phyloP scores from a whole-genome alignment of 345 rosid species.

The Brassica incana region DNA sequence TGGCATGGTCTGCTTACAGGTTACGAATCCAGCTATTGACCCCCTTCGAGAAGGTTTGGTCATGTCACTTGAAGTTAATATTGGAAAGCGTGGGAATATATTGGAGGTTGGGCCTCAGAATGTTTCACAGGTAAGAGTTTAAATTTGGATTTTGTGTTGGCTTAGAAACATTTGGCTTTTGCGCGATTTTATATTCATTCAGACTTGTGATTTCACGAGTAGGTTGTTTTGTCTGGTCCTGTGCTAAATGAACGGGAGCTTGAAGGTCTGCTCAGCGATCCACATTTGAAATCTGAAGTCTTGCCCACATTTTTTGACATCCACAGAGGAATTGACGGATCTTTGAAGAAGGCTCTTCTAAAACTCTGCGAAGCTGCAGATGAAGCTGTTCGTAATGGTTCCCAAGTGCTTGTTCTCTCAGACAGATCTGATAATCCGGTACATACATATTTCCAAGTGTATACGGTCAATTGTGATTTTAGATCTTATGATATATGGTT shows the following conservation, averaged over 20 bases:
- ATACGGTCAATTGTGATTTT: constrained; percentile 1
- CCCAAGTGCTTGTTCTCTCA: constrained; percentile 90
- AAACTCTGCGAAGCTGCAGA: constrained; percentile 96
- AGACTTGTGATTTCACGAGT: constrained; percentile 28
- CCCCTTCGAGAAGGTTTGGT: constrained; percentile 98
- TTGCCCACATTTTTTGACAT: constrained; percentile 85
- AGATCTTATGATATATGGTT: constrained; percentile 11
- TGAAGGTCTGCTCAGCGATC: constrained; percentile 76
- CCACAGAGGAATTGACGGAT: constrained; percentile 88
- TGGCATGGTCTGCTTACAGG: constrained; percentile 49
- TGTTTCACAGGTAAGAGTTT: constrained; percentile 72
- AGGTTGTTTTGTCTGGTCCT: constrained; percentile 89
- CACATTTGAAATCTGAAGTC: constrained; percentile 61
- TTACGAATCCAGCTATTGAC: constrained; percentile 97
- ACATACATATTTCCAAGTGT: constrained; percentile 33
- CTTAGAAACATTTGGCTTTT: constrained; percentile 17
- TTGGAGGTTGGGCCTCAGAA: constrained; percentile 94
- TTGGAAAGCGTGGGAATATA: constrained; percentile 95
- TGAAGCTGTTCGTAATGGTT: constrained; percentile 96
- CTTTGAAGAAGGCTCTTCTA: constrained; percentile 66
- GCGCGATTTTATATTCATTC: constrained; percentile 13
- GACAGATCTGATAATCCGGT: constrained; percentile 87
- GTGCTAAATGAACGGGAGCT: constrained; percentile 94
- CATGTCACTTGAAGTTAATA: constrained; percentile 94
- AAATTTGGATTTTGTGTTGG: constrained; percentile 13